Conservation (phyloP, 805 yeast genomes). For the Vanderwaltozyma verrucispora region DNA sequence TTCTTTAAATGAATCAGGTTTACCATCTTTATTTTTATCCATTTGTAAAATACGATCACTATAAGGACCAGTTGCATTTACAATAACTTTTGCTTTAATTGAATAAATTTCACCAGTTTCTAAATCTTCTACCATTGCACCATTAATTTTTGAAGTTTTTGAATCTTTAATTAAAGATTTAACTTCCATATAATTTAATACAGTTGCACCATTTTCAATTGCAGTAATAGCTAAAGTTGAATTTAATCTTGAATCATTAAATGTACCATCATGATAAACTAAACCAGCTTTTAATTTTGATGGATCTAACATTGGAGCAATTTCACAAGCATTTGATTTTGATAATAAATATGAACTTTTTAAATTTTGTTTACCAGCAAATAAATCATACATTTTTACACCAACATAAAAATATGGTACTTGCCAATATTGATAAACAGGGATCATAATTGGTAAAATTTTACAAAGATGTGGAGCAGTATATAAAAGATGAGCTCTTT, state of each 20-base stretch:
- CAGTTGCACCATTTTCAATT: constrained; percentile 77
- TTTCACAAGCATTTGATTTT: constrained; percentile 51
- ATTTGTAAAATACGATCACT: constrained; percentile 76
- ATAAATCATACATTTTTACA: constrained; percentile 81
- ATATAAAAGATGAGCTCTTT: constrained; percentile 73
- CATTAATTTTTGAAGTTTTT: constrained; percentile 48
- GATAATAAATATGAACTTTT: constrained; percentile 66
- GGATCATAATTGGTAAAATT: constrained; percentile 86
- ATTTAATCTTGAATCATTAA: constrained; percentile 88
- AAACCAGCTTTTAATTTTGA: constrained; percentile 76
- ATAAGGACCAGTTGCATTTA: constrained; percentile 93
- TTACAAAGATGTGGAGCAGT: constrained; percentile 88
- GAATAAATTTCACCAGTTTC: constrained; percentile 54
- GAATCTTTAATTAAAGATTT: constrained; percentile 58
- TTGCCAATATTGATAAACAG: constrained; percentile 95
- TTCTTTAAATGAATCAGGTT: constrained; percentile 38
- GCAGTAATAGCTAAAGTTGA: constrained; percentile 81
- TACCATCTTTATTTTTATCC: constrained; percentile 63
- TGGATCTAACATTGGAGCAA: constrained; percentile 80
- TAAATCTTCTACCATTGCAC: constrained; percentile 65
- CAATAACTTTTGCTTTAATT: constrained; percentile 62
- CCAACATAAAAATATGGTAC: constrained; percentile 89
- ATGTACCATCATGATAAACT: constrained; percentile 91
- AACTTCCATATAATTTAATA: constrained; percentile 79
- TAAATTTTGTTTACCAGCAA: constrained; percentile 84